A percentile compares a stretch with the other conserved stretches of the same genome.
phyloP scores from a whole-genome alignment of 2,329 filamentous ascomycete species.

The Colletotrichum sojae region DNA sequence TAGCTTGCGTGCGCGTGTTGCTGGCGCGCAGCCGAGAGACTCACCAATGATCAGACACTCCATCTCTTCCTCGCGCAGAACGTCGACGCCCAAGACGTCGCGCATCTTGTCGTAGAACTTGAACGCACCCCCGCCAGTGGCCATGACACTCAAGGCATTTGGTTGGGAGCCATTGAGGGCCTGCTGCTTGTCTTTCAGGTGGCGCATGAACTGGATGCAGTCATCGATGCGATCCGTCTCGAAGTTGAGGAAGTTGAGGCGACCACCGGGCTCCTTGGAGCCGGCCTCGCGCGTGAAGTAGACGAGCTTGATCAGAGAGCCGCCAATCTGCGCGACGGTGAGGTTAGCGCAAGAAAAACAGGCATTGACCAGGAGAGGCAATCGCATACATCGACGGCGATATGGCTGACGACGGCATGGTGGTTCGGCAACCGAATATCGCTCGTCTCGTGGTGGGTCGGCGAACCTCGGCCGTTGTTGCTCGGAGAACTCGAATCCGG shows the following conservation, averaged over 20 bases:
- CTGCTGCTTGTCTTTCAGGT: conserved; percentile 86
- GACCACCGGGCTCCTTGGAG: conserved; percentile 84
- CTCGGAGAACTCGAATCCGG: conserved; percentile 74
- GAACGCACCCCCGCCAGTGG: conserved; percentile 94
- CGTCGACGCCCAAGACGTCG: conserved; percentile 86
- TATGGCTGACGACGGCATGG: conserved; percentile 94
- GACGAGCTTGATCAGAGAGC: conserved; percentile 94
- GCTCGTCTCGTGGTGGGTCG: conserved; percentile 78
- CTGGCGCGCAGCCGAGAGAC: conserved; percentile 41
- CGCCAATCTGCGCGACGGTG: conserved; percentile 80
- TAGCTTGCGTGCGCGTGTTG: background rate
- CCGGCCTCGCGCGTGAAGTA: conserved; percentile 94
- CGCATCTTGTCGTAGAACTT: conserved; percentile 96
- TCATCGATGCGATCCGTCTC: conserved; percentile 96
- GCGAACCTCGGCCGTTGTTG: conserved; percentile 61
- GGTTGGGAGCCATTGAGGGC: conserved; percentile 79
- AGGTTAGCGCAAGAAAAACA: conserved; percentile 35
- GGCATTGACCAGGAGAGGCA: conserved; percentile 40
- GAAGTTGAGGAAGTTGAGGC: conserved; percentile 95
- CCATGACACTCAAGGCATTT: conserved; percentile 89
- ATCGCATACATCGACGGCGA: conserved; percentile 88
- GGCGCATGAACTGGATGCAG: conserved; percentile 91
- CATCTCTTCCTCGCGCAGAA: conserved; percentile 97
- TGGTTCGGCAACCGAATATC: conserved; percentile 98
- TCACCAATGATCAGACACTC: conserved; percentile 94